Conservation (phyloP, 306 rosid genomes). For the Begonia fuchsioides region DNA sequence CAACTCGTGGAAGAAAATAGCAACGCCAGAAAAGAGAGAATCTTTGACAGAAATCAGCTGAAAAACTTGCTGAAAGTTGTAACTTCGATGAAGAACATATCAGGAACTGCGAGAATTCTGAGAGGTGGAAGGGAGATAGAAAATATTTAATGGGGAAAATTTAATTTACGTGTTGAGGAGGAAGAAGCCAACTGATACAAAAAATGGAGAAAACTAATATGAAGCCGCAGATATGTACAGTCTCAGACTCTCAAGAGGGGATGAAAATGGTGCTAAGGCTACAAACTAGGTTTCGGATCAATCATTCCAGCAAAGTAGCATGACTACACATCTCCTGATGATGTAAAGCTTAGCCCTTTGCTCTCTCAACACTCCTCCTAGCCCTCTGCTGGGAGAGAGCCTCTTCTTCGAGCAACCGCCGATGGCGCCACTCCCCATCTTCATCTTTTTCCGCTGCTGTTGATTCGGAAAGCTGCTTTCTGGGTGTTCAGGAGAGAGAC, state of each 20-base stretch:
- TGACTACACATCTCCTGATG: not conserved
- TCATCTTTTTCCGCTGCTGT: not conserved
- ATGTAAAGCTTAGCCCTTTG: not conserved
- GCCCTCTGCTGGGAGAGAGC: not conserved
- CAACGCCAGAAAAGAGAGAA: too few species aligned
- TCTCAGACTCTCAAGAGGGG: not conserved
- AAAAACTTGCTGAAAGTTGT: too few species aligned
- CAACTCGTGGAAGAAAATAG: too few species aligned
- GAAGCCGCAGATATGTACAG: not conserved
- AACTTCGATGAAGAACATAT: too few species aligned
- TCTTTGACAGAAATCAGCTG: too few species aligned
- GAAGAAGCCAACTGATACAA: not conserved
- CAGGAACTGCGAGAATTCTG: too few species aligned
- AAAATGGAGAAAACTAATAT: not conserved
- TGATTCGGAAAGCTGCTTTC: too few species aligned
- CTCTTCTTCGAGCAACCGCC: not conserved
- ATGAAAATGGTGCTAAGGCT: not conserved
- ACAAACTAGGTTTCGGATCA: not conserved
- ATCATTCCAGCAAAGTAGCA: conserved; percentile 1
- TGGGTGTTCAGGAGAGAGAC: too few species aligned
- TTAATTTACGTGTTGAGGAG: too few species aligned
- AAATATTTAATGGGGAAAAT: too few species aligned
- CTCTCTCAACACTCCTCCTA: not conserved
- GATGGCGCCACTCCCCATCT: not conserved
- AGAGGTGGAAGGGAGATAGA: too few species aligned